Evolutionary conservation across 768 basidiomycete genomes (phyloP).

Genomic region (Leccinum boreale): DNA sequence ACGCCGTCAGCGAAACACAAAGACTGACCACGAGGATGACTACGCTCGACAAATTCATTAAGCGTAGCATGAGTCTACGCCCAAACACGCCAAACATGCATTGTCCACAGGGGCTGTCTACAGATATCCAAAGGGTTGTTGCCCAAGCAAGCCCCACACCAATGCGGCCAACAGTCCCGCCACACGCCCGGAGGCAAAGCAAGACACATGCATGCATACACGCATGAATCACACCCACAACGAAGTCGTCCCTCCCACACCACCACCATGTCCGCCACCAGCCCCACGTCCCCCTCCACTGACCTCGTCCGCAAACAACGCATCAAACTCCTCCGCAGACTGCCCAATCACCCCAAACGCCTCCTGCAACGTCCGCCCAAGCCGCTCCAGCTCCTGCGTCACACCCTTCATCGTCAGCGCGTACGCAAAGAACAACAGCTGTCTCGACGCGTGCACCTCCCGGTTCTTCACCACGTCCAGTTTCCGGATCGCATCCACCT

Average conservation of each 20-base stretch:
- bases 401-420: slow-evolving; percentile 93
- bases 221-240: slow-evolving; percentile 15
- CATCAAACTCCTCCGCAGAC: slow-evolving; percentile 77
- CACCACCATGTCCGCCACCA: not conserved
- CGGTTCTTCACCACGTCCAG: slow-evolving; percentile 88
- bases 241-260: not conserved
- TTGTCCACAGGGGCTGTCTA: slow-evolving; percentile 3
- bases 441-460: slow-evolving; percentile 75
- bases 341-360: slow-evolving; percentile 93
- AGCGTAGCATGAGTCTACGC: slow-evolving; percentile 1
- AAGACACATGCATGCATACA: not conserved
- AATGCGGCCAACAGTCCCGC: slow-evolving; percentile 2
- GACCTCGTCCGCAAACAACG: slow-evolving; percentile 48
- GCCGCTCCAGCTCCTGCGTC: slow-evolving; percentile 79
- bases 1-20: not conserved
- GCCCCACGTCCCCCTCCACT: not conserved
- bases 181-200: not conserved
- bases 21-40: slow-evolving; percentile 6
- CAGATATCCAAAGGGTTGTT: not conserved
- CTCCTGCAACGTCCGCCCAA: slow-evolving; percentile 79
- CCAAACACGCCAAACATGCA: slow-evolving; percentile 2
- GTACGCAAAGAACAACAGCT: slow-evolving; percentile 92
- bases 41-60: not conserved
- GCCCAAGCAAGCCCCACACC: not conserved
- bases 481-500: slow-evolving; percentile 80